Evolutionary conservation across 2,329 filamentous ascomycete species (phyloP).

Genomic region (Stemphylium vesicarium): DNA sequence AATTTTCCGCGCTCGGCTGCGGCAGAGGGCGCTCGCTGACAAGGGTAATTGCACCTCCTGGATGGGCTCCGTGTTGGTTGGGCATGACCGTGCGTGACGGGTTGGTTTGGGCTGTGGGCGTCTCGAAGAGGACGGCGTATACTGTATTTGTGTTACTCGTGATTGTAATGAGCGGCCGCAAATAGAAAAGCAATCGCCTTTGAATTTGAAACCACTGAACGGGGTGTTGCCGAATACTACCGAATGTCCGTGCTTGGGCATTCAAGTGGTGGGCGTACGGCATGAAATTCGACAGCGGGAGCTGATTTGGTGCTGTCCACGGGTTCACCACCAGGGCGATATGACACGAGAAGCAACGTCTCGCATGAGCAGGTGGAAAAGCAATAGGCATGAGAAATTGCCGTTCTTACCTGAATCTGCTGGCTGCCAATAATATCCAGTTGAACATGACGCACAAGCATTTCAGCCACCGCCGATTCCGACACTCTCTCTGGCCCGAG

Average conservation of each 20-base stretch:
- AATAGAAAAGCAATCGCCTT: conserved; percentile 34
- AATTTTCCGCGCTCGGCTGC: conserved; percentile 27
- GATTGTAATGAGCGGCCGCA: conserved; percentile 21
- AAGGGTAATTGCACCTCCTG: conserved; percentile 20
- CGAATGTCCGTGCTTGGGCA: conserved; percentile 39
- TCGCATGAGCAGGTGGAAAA: conserved; percentile 37
- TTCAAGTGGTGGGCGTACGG: conserved; percentile 38
- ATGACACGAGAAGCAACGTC: conserved; percentile 42
- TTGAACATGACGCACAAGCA: conserved; percentile 47
- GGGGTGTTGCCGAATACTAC: conserved; percentile 33
- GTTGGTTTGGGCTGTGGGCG: conserved; percentile 14
- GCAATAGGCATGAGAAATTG: conserved; percentile 38
- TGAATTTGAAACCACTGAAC: conserved; percentile 21
- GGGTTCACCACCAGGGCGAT: conserved; percentile 36
- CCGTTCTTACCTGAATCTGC: conserved; percentile 27
- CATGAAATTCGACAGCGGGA: conserved; percentile 36
- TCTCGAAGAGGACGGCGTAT: conserved; percentile 13
- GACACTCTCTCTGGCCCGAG: conserved; percentile 46
- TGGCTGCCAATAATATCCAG: conserved; percentile 41
- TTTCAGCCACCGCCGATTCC: conserved; percentile 49
- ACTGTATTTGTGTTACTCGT: conserved; percentile 38
- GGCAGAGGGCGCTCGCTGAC: conserved; percentile 14
- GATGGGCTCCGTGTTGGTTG: conserved; percentile 17
- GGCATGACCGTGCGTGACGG: conserved; percentile 13
- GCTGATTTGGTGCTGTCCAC: conserved; percentile 30